These are phyloP conservation scores for Breynia disticha DNA, from an alignment of 441 rosid genomes.

Conservation along the genomic window DNA sequence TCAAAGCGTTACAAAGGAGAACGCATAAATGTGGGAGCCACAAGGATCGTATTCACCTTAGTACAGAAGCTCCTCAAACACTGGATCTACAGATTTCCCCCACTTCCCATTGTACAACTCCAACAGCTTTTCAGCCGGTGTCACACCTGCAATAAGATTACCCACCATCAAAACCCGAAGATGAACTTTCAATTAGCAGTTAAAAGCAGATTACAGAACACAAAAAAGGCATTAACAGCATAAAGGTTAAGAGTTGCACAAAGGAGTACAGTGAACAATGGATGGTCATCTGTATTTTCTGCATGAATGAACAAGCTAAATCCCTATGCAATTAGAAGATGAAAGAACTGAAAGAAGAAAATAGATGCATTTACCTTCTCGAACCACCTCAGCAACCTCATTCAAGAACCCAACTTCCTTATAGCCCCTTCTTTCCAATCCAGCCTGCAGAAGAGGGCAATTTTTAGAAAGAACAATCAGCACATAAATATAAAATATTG, in stretches of 20 bases:
- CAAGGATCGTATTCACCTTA: slow-evolving; percentile 17
- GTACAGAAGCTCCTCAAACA: slow-evolving; percentile 79
- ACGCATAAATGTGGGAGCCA: neutral
- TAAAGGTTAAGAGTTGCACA: too few species aligned
- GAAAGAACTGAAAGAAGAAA: neutral
- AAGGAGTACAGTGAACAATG: too few species aligned
- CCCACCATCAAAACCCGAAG: neutral
- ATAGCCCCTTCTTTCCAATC: slow-evolving; percentile 89
- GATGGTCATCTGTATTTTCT: too few species aligned
- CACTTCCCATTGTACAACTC: slow-evolving; percentile 79
- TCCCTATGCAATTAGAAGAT: neutral
- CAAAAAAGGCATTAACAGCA: too few species aligned
- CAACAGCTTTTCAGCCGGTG: slow-evolving; percentile 92
- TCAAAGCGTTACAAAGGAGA: slow-evolving; percentile 11
- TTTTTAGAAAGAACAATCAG: neutral
- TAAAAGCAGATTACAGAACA: too few species aligned
- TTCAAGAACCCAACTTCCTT: slow-evolving; percentile 92
- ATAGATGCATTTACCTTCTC: slow-evolving; percentile 52
- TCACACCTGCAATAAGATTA: slow-evolving; percentile 46
- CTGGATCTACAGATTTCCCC: slow-evolving; percentile 83
- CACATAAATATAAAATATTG: neutral
- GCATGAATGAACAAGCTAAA: too few species aligned
- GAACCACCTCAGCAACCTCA: slow-evolving; percentile 71
- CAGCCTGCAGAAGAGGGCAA: slow-evolving; percentile 46
- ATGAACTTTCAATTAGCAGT: too few species aligned